phyloP scores from a whole-genome alignment of 371 early-diverging fungal genomes.

The Parasitella parasitica region DNA sequence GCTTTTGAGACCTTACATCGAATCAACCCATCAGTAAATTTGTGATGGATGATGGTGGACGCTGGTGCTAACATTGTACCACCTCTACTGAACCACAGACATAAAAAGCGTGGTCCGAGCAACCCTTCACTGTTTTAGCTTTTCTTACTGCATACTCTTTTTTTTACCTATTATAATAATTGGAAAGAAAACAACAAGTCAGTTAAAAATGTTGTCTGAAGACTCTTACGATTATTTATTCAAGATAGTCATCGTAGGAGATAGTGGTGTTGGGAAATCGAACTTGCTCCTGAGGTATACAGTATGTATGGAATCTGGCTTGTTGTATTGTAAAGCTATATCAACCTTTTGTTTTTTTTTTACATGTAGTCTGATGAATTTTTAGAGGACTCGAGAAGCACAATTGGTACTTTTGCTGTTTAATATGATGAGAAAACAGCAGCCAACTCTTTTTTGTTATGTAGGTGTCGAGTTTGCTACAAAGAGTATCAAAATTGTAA shows the following conservation, averaged over 20 bases:
- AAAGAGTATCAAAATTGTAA: constrained; percentile 46
- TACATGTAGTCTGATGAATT: constrained; percentile 27
- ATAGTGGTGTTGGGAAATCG: constrained; percentile 94
- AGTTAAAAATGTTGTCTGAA: constrained; percentile 34
- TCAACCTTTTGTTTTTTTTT: no score
- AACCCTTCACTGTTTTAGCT: background rate
- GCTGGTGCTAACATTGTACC: no score
- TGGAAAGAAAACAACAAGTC: no score
- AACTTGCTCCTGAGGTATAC: constrained; percentile 95
- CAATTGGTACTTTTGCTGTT: constrained; percentile 9
- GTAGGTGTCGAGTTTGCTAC: constrained; percentile 57
- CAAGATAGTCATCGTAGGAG: constrained; percentile 89
- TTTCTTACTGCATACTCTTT: background rate
- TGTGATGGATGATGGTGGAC: no score
- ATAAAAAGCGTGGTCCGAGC: no score
- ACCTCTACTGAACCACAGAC: no score
- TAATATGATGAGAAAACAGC: background rate
- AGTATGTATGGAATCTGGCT: constrained; percentile 12
- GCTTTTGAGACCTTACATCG: no score
- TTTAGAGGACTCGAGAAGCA: constrained; percentile 21
- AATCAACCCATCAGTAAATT: no score
- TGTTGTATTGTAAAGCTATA: background rate
- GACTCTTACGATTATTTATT: constrained; percentile 88
- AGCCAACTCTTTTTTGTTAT: background rate
- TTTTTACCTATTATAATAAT: no score